These are phyloP conservation scores for Penicillium silybi DNA, from an alignment of 495 filamentous ascomycete genomes.

Conservation along the genomic window DNA sequence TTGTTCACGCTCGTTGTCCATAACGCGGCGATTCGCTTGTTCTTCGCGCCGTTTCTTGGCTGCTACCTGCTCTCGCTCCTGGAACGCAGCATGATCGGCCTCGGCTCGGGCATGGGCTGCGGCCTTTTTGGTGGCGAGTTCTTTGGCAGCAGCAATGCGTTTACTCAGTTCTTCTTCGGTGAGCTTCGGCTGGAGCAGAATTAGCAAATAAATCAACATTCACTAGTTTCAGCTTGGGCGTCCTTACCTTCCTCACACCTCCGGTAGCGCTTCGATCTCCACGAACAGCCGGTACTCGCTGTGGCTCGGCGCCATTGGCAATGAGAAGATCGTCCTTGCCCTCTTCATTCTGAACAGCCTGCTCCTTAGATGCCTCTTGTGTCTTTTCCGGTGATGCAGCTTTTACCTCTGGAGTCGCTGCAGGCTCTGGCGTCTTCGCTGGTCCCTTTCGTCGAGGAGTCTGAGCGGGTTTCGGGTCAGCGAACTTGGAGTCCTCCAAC, in stretches of 20 bases:
- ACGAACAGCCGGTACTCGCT: conserved; percentile 53
- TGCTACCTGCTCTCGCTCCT: conserved; percentile 59
- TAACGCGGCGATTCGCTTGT: conserved; percentile 49
- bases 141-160: conserved; percentile 54
- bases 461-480: conserved; percentile 27
- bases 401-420: conserved; percentile 11
- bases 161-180: conserved; percentile 64
- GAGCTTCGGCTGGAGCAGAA: conserved; percentile 51
- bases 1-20: conserved; percentile 68
- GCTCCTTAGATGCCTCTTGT: conserved; percentile 21
- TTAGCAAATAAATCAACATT: conserved; percentile 8
- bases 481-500: conserved; percentile 28
- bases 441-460: conserved; percentile 20
- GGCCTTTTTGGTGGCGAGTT: conserved; percentile 53
- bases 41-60: conserved; percentile 54
- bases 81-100: conserved; percentile 64
- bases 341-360: conserved; percentile 15
- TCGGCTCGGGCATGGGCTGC: conserved; percentile 64
- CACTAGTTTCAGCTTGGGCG: neutral
- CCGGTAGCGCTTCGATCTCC: conserved; percentile 68
- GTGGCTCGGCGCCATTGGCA: conserved; percentile 24
- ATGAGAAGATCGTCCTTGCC: conserved; percentile 7
- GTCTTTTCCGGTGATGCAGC: conserved; percentile 16
- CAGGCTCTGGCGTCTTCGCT: conserved; percentile 13
- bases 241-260: conserved; percentile 49